These are phyloP conservation scores for Erythrobasidium hasegawianum DNA, from an alignment of 1,284 basidiomycete genomes.

Conservation along the genomic window DNA sequence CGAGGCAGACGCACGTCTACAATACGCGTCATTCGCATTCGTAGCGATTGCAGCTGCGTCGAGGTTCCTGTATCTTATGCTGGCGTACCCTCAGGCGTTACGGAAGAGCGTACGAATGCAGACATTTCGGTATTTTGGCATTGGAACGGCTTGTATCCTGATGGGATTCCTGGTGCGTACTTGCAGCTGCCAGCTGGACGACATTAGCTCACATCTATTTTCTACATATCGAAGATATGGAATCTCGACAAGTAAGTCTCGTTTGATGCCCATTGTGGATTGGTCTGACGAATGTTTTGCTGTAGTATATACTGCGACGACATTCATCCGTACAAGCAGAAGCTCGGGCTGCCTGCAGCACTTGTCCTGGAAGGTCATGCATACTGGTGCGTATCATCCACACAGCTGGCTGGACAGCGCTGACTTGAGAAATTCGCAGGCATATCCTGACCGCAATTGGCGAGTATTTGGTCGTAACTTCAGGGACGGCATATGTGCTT, in stretches of 20 bases:
- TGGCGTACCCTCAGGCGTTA: slow-evolving; percentile 12
- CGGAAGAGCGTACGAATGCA: not conserved
- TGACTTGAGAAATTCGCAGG: slow-evolving; percentile 10
- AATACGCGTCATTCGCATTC: slow-evolving; percentile 19
- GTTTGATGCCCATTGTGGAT: not conserved
- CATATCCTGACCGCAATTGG: slow-evolving; percentile 27
- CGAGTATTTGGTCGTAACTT: slow-evolving; percentile 17
- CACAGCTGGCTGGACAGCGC: too few species aligned
- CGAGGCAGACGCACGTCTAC: slow-evolving; percentile 21
- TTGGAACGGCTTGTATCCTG: slow-evolving; percentile 6
- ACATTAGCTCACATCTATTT: not conserved
- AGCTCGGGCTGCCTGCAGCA: slow-evolving; percentile 4
- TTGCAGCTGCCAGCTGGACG: not conserved
- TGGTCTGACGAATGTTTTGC: not conserved
- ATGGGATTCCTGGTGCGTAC: slow-evolving; percentile 18
- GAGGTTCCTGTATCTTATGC: slow-evolving; percentile 12
- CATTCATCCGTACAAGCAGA: slow-evolving; percentile 26
- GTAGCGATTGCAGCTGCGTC: slow-evolving; percentile 11
- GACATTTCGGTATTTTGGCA: not conserved
- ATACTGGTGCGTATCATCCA: slow-evolving; percentile 20
- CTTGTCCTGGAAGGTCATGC: slow-evolving; percentile 23
- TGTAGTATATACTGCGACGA: slow-evolving; percentile 27
- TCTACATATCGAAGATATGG: slow-evolving; percentile 31
- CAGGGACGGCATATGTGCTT: slow-evolving; percentile 9
- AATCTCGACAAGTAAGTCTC: slow-evolving; percentile 31